phyloP scores from a whole-genome alignment of 2,329 filamentous ascomycete species.

The Incumbomyces delicatus region DNA sequence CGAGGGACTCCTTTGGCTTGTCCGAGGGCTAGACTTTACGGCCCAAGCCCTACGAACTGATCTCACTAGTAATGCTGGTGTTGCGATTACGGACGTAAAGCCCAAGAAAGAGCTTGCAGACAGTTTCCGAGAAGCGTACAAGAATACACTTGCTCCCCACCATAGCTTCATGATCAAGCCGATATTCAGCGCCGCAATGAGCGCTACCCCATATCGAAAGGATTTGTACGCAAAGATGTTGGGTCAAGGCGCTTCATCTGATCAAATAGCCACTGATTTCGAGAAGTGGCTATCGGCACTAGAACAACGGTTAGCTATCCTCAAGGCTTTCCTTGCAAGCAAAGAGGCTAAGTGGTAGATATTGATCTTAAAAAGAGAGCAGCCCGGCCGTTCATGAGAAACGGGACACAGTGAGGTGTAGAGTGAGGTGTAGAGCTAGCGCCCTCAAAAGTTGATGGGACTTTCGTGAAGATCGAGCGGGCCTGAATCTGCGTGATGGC shows the following conservation, averaged over 20 bases:
- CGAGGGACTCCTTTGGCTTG: slow-evolving; percentile 84
- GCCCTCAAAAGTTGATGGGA: too few relatives aligned
- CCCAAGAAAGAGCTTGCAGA: slow-evolving; percentile 51
- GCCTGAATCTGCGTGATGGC: too few relatives aligned
- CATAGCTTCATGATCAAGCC: slow-evolving; percentile 86
- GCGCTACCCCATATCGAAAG: slow-evolving; percentile 81
- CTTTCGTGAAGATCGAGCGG: too few relatives aligned
- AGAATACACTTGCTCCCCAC: slow-evolving; percentile 77
- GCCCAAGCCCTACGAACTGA: slow-evolving; percentile 61
- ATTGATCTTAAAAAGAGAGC: too few relatives aligned
- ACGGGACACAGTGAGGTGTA: neutral
- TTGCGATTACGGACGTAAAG: slow-evolving; percentile 12
- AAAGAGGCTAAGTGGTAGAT: slow-evolving; percentile 42
- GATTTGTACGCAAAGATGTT: slow-evolving; percentile 86
- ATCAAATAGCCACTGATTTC: slow-evolving; percentile 41
- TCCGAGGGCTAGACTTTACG: slow-evolving; percentile 92
- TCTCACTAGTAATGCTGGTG: slow-evolving; percentile 31
- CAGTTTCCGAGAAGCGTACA: slow-evolving; percentile 82
- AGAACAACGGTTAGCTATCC: slow-evolving; percentile 66
- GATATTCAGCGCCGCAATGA: slow-evolving; percentile 87
- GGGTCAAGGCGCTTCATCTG: slow-evolving; percentile 5
- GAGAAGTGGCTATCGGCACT: slow-evolving; percentile 64
- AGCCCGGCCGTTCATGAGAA: neutral
- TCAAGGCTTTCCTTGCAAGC: slow-evolving; percentile 53
- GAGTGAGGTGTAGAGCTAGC: neutral